phyloP scores from a whole-genome alignment of 495 filamentous ascomycete genomes.

The Lasiosphaeris hirsuta region DNA sequence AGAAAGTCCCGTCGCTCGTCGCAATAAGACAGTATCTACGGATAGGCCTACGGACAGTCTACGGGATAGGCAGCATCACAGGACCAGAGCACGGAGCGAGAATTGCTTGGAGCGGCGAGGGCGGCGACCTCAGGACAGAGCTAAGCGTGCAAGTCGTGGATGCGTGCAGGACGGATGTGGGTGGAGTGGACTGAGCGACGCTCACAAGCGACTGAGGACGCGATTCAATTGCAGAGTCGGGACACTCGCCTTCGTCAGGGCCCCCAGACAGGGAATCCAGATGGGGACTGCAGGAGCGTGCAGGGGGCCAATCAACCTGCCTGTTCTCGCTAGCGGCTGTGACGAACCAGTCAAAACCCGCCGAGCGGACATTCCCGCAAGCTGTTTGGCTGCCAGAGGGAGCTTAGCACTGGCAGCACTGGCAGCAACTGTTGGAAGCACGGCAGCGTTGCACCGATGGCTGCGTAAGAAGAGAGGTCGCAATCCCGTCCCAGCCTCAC shows the following conservation, averaged over 20 bases:
- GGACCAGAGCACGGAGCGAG: too few species aligned
- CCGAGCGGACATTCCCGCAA: slow-evolving; percentile 10
- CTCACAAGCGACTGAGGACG: neutral
- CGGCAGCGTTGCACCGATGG: neutral
- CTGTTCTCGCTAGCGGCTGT: slow-evolving; percentile 2
- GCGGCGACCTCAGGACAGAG: neutral
- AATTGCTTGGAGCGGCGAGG: too few species aligned
- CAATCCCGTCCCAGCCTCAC: slow-evolving; percentile 11
- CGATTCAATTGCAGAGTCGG: slow-evolving; percentile 6
- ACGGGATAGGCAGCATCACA: neutral
- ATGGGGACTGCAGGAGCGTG: neutral
- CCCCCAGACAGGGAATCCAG: neutral
- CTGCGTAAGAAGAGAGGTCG: neutral
- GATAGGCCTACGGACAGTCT: neutral
- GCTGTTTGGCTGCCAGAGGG: slow-evolving; percentile 6
- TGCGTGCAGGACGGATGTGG: too few species aligned
- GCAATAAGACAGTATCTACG: slow-evolving; percentile 7
- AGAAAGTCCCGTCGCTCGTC: too few species aligned
- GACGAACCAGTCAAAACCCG: slow-evolving; percentile 10
- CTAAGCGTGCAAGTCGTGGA: neutral
- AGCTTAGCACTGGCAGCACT: neutral
- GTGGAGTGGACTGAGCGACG: neutral
- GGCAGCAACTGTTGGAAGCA: neutral
- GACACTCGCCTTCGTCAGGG: too few species aligned
- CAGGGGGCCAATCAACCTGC: slow-evolving; percentile 6